Evolutionary conservation across 2,329 filamentous ascomycete genomes (phyloP).

Genomic region (Diaporthe citriasiana): DNA sequence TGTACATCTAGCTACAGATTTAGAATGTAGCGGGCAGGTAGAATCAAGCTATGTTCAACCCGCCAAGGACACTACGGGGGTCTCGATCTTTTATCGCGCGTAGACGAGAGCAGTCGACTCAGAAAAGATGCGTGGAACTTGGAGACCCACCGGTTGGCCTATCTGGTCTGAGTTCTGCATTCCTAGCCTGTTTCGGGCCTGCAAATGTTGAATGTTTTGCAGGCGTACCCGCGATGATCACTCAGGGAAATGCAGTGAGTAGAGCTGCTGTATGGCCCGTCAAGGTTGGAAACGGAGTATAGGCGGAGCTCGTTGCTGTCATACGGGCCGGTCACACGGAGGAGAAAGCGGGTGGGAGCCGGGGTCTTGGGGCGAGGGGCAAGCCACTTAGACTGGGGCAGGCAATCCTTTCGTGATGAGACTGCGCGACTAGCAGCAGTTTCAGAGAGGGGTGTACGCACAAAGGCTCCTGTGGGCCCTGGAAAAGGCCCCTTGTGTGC

Average conservation of each 20-base stretch:
- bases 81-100: constrained; percentile 4
- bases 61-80: constrained; percentile 5
- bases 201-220: constrained; percentile 30
- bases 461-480: background rate
- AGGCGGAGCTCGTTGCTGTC: constrained; percentile 34
- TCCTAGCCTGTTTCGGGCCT: constrained; percentile 23
- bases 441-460: constrained; percentile 18
- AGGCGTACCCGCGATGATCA: constrained; percentile 29
- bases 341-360: constrained; percentile 34
- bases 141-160: constrained; percentile 20
- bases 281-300: constrained; percentile 15
- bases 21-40: background rate
- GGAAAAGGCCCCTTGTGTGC: background rate
- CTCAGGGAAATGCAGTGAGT: constrained; percentile 20
- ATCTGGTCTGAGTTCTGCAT: constrained; percentile 30
- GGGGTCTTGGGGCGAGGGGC: constrained; percentile 35
- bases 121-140: constrained; percentile 3
- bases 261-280: constrained; percentile 32
- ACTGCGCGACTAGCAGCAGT: constrained; percentile 29
- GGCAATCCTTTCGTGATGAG: constrained; percentile 23
- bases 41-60: background rate
- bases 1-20: background rate
- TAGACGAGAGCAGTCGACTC: background rate
- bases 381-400: constrained; percentile 22
- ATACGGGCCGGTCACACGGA: constrained; percentile 38